Conservation (phyloP, 257 asterid species). For the Solanum piurae region DNA sequence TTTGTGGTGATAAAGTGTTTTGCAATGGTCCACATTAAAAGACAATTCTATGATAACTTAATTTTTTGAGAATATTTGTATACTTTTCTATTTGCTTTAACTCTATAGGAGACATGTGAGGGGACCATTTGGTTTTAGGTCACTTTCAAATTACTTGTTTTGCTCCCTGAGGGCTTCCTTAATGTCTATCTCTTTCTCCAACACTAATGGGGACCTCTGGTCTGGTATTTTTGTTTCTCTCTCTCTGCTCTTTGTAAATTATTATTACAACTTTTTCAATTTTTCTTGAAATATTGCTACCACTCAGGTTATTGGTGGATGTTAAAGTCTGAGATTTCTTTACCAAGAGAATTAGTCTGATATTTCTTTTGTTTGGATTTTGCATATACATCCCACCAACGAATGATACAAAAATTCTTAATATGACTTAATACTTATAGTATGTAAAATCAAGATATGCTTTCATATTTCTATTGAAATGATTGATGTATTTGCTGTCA, state of each 20-base stretch:
- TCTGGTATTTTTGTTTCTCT: conserved; percentile 55
- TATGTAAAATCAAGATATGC: background rate
- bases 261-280: conserved; percentile 14
- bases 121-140: conserved; percentile 50
- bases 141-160: conserved; percentile 30
- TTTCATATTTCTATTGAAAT: background rate
- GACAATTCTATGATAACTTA: background rate
- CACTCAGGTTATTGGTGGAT: conserved; percentile 41
- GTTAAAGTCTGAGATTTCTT: conserved; percentile 26
- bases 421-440: background rate
- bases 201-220: conserved; percentile 80
- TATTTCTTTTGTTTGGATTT: conserved; percentile 3
- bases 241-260: conserved; percentile 23
- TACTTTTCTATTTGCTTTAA: background rate
- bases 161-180: conserved; percentile 25
- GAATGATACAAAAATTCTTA: background rate
- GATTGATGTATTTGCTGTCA: background rate
- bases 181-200: conserved; percentile 31
- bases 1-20: background rate
- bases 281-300: conserved; percentile 20
- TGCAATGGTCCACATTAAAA: background rate
- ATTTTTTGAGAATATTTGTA: conserved; percentile 1
- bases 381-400: background rate
- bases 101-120: conserved; percentile 17
- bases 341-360: conserved; percentile 22